Evolutionary conservation across 2,329 filamentous ascomycete species (phyloP), one percentile per base, ranked within the genome.

Genomic region (Knufia fluminis): DNA sequence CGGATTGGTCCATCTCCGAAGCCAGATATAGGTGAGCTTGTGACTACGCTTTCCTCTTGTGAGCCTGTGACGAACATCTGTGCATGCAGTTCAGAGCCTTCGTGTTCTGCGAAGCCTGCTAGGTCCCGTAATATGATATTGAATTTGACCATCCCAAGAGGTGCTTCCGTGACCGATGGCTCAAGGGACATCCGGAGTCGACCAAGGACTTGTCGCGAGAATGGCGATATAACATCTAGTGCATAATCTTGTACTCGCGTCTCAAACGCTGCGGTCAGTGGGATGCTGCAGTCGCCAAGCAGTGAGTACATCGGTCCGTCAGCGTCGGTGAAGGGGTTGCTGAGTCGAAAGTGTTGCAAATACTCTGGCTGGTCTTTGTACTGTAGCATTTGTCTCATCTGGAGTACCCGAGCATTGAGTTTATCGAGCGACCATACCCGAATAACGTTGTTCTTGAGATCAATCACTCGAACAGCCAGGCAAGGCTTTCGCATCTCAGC

Each of bases 91-190:
- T 95, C 85, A 0, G 87, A 94, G 12, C 92, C 92, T 70, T 98
- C 92, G 54, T 91, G 81, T 68, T 98, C 92, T 0, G 92, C 85
- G 59, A 98, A 98, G 1, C 92, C 92, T 31, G 92, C 71, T 69
- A 98, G 79, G 62, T 97, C 89, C 62, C 94, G 90, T 87, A 98
- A 95, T 26, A 97, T 90, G 3, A 97, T 90, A 61, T 97, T 98
- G 71, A 98, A 98, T 64, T 97, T 98, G 51, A 97, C 72, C 2
- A 87, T 96, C 51, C 86, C 92, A 10, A 87, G 86, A 12, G 92
- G 92, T 3, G 90, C 91, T 60, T 94, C 83, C 1, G 91, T 90
- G 42, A 88, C 91, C 0, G 91, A 97, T 12, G 92, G 92, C 63
- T 98, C 92, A 4, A 98, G 71, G 0, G 91, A 91, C 32, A 98